Percentiles rank a stretch among this genome's conserved stretches.
These are phyloP conservation scores for Mrakia frigida DNA, from an alignment of 768 basidiomycete genomes.

Conservation along the genomic window DNA sequence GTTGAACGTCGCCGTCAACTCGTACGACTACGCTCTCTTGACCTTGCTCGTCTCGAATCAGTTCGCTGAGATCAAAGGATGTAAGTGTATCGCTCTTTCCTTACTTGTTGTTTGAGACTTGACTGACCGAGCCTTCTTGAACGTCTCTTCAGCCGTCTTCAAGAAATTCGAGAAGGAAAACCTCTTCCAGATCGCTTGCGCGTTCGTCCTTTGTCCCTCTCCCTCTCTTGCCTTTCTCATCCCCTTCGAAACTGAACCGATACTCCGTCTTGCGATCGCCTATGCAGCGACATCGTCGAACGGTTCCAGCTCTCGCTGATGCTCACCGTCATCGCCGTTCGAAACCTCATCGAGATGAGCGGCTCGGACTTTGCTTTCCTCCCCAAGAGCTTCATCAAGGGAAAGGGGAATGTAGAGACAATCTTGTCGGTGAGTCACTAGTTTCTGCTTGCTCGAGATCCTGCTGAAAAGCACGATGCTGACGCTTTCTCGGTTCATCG, in stretches of 20 bases:
- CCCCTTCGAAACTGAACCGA: background rate
- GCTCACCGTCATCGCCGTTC: conserved; percentile 83
- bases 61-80: conserved; percentile 98
- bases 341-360: conserved; percentile 89
- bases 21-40: conserved; percentile 90
- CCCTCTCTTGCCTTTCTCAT: background rate
- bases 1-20: conserved; percentile 95
- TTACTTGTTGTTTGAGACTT: background rate
- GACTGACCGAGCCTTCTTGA: background rate
- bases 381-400: conserved; percentile 49
- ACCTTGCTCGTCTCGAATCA: conserved; percentile 95
- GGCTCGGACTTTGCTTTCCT: conserved; percentile 78
- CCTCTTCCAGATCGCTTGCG: conserved; percentile 96
- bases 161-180: conserved; percentile 99
- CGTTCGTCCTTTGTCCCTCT: conserved; percentile 50
- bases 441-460: no score
- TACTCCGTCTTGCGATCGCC: background rate
- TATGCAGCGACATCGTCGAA: conserved; percentile 79
- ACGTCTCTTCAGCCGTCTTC: conserved; percentile 59
- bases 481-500: background rate
- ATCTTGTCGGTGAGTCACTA: conserved; percentile 70
- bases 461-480: no score
- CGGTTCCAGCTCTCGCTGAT: conserved; percentile 87
- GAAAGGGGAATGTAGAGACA: conserved; percentile 49
- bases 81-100: conserved; percentile 40